These are phyloP conservation scores for Strobilomyces confusus DNA, from an alignment of 768 basidiomycete species.

Conservation along the genomic window DNA sequence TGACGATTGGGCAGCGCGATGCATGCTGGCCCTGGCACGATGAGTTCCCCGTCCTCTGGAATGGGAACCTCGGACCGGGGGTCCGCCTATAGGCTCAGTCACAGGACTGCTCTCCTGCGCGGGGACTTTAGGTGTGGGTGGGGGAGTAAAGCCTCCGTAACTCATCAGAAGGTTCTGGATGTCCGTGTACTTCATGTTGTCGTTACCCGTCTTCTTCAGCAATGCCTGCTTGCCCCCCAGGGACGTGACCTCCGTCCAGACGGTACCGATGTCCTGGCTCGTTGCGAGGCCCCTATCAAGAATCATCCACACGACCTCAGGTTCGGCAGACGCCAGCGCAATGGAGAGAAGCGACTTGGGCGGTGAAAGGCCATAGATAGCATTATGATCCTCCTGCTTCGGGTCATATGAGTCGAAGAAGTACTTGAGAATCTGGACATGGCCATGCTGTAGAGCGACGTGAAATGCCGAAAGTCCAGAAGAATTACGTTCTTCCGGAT, in stretches of 20 bases:
- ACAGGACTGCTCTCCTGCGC: slow-evolving; percentile 8
- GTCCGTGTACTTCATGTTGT: slow-evolving; percentile 41
- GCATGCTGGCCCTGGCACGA: slow-evolving; percentile 5
- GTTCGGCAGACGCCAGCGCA: slow-evolving; percentile 57
- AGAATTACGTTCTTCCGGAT: slow-evolving; percentile 65
- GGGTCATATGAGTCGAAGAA: slow-evolving; percentile 62
- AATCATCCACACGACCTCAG: slow-evolving; percentile 61
- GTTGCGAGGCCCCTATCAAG: slow-evolving; percentile 55
- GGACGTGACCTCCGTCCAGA: slow-evolving; percentile 48
- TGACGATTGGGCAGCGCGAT: neutral
- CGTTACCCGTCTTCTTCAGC: slow-evolving; percentile 23
- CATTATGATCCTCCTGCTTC: slow-evolving; percentile 43
- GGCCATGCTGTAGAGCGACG: slow-evolving; percentile 51
- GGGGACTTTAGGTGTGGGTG: slow-evolving; percentile 30
- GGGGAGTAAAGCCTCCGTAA: slow-evolving; percentile 49
- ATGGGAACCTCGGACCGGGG: slow-evolving; percentile 2
- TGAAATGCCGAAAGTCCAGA: slow-evolving; percentile 62
- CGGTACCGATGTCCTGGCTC: slow-evolving; percentile 44
- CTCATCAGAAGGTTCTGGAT: slow-evolving; percentile 50
- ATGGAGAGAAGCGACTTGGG: slow-evolving; percentile 48
- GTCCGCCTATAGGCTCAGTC: slow-evolving; percentile 12
- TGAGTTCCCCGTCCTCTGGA: slow-evolving; percentile 8
- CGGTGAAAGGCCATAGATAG: slow-evolving; percentile 43
- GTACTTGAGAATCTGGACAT: slow-evolving; percentile 50
- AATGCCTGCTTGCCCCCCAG: slow-evolving; percentile 26